Evolutionary conservation across 1,284 basidiomycete species (phyloP).

Genomic region (Irpex sp.): DNA sequence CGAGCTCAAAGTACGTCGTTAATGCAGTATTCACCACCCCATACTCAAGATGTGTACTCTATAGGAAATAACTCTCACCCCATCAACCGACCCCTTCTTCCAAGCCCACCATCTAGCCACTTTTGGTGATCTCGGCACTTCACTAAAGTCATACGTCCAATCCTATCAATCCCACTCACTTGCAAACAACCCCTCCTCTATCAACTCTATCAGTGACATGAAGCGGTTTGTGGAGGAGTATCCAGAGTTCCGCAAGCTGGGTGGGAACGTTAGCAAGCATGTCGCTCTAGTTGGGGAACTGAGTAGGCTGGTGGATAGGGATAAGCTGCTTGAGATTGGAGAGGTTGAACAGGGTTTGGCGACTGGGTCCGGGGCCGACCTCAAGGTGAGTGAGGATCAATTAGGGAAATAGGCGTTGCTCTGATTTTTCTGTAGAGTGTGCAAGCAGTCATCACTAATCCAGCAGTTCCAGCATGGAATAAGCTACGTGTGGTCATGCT

Average conservation of each 20-base stretch:
- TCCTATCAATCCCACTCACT: constrained; percentile 89
- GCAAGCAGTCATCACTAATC: constrained; percentile 69
- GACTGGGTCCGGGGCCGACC: constrained; percentile 86
- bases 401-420: not conserved
- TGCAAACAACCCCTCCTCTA: constrained; percentile 73
- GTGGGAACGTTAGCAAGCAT: constrained; percentile 98
- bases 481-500: constrained; percentile 94
- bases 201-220: constrained; percentile 97
- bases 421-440: constrained; percentile 53
- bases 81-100: constrained; percentile 94
- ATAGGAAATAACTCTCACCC: constrained; percentile 93
- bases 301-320: constrained; percentile 83
- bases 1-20: constrained; percentile 70
- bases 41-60: not conserved
- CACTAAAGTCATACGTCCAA: constrained; percentile 91
- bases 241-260: constrained; percentile 94
- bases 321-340: constrained; percentile 85
- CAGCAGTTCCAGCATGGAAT: constrained; percentile 68
- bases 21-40: not conserved
- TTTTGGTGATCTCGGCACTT: constrained; percentile 95
- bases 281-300: constrained; percentile 96
- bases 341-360: constrained; percentile 98
- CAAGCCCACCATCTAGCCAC: constrained; percentile 89
- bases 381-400: constrained; percentile 55
- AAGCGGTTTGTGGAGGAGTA: constrained; percentile 98